Percentiles rank a stretch among this genome's conserved stretches.
Evolutionary conservation across 352 stramenopile species (phyloP).

Genomic region (Globisporangium orthogonon): DNA sequence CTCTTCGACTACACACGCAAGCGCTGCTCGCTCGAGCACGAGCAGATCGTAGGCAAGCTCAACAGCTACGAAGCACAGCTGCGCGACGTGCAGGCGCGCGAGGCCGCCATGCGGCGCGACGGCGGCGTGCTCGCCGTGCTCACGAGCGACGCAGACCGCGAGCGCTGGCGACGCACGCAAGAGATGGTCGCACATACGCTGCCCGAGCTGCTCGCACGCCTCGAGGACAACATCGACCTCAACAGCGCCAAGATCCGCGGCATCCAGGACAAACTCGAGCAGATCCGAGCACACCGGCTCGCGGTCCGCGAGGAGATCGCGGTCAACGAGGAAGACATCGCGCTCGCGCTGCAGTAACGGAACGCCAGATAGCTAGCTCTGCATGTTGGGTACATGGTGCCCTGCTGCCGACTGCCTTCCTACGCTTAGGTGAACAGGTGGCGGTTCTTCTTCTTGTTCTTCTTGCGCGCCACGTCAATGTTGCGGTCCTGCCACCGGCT

Average conservation of each 20-base stretch:
- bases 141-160: constrained; percentile 25
- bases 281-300: constrained; percentile 40
- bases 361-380: too few relatives aligned
- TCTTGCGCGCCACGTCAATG: constrained; percentile 86
- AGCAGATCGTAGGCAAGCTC: constrained; percentile 40
- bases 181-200: constrained; percentile 48
- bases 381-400: too few relatives aligned
- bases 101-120: constrained; percentile 4
- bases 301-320: constrained; percentile 54
- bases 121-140: constrained; percentile 21
- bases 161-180: constrained; percentile 37
- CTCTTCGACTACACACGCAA: constrained; percentile 49
- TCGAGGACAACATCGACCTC: constrained; percentile 61
- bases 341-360: constrained; percentile 26
- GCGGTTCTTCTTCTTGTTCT: constrained; percentile 79
- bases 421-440: constrained; percentile 49
- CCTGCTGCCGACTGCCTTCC: neutral
- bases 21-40: constrained; percentile 33
- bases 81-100: constrained; percentile 18
- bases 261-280: constrained; percentile 53
- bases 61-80: constrained; percentile 37
- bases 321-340: constrained; percentile 52
- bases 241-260: constrained; percentile 53
- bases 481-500: constrained; percentile 95
- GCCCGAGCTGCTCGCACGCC: constrained; percentile 35